These are phyloP conservation scores for Ophiocordyceps camponoti-rufipedis DNA, from an alignment of 2,329 filamentous ascomycete genomes.

Conservation along the genomic window DNA sequence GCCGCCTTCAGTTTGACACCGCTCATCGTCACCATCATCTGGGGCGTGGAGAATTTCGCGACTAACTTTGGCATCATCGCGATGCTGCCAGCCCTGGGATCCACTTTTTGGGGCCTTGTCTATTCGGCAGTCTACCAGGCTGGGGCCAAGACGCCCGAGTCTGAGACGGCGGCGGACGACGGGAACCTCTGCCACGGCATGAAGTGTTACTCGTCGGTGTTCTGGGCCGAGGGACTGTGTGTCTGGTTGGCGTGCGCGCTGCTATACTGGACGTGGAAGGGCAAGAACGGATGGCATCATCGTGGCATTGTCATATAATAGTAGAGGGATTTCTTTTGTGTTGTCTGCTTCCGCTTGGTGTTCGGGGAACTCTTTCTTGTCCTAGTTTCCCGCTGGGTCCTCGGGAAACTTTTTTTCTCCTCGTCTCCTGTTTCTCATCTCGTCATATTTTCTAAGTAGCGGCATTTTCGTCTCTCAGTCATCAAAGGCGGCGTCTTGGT, in stretches of 20 bases:
- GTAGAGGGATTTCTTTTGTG: neutral
- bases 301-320: constrained; percentile 49
- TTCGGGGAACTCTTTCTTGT: no score
- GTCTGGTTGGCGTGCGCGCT: constrained; percentile 60
- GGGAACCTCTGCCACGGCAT: constrained; percentile 61
- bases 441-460: no score
- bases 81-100: constrained; percentile 74
- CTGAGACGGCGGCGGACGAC: constrained; percentile 15
- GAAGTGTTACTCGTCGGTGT: constrained; percentile 62
- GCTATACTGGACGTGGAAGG: constrained; percentile 69
- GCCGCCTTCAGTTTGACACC: constrained; percentile 79
- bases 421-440: neutral
- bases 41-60: constrained; percentile 96
- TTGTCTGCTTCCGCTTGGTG: neutral
- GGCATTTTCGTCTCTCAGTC: no score
- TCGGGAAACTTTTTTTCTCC: no score
- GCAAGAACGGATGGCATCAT: constrained; percentile 54
- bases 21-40: constrained; percentile 89
- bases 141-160: constrained; percentile 27
- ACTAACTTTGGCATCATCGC: constrained; percentile 96
- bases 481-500: no score
- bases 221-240: constrained; percentile 71
- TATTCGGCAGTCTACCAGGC: constrained; percentile 69
- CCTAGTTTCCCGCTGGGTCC: no score
- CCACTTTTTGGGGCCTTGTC: constrained; percentile 78